Evolutionary conservation across 1,139 yeast species (phyloP), one percentile per base, ranked within the genome.

Genomic region (Pneumocystis jirovecii): DNA sequence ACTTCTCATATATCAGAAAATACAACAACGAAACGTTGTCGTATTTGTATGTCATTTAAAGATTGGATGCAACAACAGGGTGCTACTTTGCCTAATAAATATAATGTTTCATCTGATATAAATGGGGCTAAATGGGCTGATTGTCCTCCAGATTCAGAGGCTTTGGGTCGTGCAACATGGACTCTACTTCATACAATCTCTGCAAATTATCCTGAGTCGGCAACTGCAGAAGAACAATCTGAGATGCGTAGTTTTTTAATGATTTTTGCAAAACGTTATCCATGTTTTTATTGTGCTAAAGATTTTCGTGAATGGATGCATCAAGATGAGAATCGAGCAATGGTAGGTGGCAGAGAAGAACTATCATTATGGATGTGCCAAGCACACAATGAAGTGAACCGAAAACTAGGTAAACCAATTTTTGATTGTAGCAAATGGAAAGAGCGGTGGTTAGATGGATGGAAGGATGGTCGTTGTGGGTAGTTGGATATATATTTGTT

Each of bases 201-300:
- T 0, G 97, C 97, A 1, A 83, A 83, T 25, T 95, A 89, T 72
- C 97, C 98, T 0, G 85, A 81, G 56, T 74, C 72, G 0, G 95
- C 98, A 0, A 74, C 82, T 5, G 73, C 72, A 4, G 76, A 77
- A 35, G 84, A 89, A 70, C 93, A 91, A 74, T 72, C 75, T 12
- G 95, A 90, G 69, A 82, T 93, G 85, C 78, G 77, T 64, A 82
- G 83, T 67, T 91, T 93, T 70, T 73, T 93, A 64, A 77, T 77
- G 21, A 78, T 89, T 7, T 89, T 93, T 74, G 85, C 95, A 3
- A 83, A 85, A 69, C 80, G 91, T 63, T 93, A 93, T 72, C 99
- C 99, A 1, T 93, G 98, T 75, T 86, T 95, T 88, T 85, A 83
- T 77, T 95, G 98, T 77, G 97, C 96, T 0, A 83, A 82, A 62